Evolutionary conservation across 1,139 yeast genomes (phyloP), one percentile per base, ranked within the genome.

Genomic region (Blastobotrys apis): DNA sequence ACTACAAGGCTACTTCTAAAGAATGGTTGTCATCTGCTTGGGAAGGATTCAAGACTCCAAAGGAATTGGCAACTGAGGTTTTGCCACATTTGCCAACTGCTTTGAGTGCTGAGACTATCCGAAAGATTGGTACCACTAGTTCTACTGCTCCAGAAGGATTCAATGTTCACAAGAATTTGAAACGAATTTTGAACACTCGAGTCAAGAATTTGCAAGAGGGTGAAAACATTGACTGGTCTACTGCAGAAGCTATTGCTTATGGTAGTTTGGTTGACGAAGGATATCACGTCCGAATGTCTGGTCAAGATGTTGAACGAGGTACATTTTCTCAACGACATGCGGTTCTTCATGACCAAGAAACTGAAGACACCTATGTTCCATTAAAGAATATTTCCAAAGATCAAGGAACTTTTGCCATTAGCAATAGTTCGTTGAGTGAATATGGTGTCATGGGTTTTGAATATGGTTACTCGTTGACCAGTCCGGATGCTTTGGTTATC

Each of bases 301-400:
- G 99, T 66, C 97, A 92, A 75, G 99, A 92, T 78, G 98, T 92
- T 55, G 98, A 94, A 77, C 88, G 99, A 81, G 99, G 99, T 77
- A 92, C 99, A 39, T 92, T 92, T 78, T 92, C 98, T 49, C 99
- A 92, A 75, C 94, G 99, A 75, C 99, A 92, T 65, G 94, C 98
- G 46, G 97, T 92, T 42, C 77, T 92, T 66, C 98, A 94, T 68
- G 98, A 94, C 69, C 99, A 92, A 74, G 74, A 80, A 48, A 81
- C 84, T 44, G 97, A 90, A 69, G 72, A 72, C 43, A 80, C 85
- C 22, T 81, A 84, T 71, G 83, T 88, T 51, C 97, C 98, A 58
- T 77, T 92, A 66, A 78, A 84, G 66, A 75, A 84, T 64, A 74
- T 90, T 56, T 73, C 79, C 54, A 15, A 15, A 12, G 79, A 80